Percentiles rank a stretch among this genome's conserved stretches.
phyloP scores from a whole-genome alignment of 129 eudicot genomes.

The Escallonia herrerae region DNA sequence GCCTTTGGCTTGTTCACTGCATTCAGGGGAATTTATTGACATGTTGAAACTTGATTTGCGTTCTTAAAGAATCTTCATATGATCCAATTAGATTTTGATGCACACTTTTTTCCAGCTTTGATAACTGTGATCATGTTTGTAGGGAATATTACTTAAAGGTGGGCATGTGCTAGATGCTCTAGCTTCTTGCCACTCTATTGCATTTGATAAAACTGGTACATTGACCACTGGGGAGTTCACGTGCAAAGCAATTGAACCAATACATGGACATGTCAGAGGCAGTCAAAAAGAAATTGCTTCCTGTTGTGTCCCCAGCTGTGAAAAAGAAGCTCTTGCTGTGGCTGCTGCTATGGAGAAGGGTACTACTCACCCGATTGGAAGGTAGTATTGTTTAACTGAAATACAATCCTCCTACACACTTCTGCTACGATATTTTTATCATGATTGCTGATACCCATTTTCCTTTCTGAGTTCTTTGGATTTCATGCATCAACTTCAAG shows the following conservation, averaged over 20 bases:
- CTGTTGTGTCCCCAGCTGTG: slow-evolving; percentile 89
- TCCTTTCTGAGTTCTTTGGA: too few species aligned
- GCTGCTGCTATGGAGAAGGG: slow-evolving; percentile 99
- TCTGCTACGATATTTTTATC: background rate
- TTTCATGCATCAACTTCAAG: too few species aligned
- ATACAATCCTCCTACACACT: background rate
- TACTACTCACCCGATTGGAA: slow-evolving; percentile 98
- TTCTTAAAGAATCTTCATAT: background rate
- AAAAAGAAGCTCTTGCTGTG: slow-evolving; percentile 96
- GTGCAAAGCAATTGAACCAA: slow-evolving; percentile 96
- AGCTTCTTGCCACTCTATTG: slow-evolving; percentile 80
- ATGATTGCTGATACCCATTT: background rate
- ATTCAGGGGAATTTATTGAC: background rate
- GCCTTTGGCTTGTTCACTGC: background rate
- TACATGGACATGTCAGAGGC: slow-evolving; percentile 64
- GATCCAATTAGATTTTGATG: background rate
- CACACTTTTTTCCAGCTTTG: slow-evolving; percentile 5
- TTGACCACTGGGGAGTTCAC: slow-evolving; percentile 87
- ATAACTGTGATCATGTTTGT: slow-evolving; percentile 16
- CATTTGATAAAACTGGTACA: slow-evolving; percentile 98
- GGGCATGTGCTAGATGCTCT: slow-evolving; percentile 93
- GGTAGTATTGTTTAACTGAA: slow-evolving; percentile 31
- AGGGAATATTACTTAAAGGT: slow-evolving; percentile 97
- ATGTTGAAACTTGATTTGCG: background rate
- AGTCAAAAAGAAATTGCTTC: slow-evolving; percentile 31